phyloP scores from a whole-genome alignment of 352 stramenopile genomes.

The Pythium volutum region DNA sequence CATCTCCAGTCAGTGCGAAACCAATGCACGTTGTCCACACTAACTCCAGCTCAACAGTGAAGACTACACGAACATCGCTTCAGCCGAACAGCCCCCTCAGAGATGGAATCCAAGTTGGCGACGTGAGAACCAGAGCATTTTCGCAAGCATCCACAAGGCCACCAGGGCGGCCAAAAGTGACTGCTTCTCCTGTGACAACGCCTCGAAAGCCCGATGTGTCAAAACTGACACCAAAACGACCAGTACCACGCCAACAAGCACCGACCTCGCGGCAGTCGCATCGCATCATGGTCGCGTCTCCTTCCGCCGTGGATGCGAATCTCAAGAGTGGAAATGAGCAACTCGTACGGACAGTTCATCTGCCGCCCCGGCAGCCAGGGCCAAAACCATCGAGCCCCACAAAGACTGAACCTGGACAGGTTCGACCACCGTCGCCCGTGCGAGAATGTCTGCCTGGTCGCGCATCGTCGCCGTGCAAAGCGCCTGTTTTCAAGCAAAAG shows the following conservation, averaged over 20 bases:
- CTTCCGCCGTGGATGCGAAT: background rate
- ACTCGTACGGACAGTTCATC: background rate
- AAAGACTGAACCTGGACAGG: background rate
- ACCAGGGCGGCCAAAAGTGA: background rate
- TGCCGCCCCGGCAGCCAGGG: too few relatives aligned
- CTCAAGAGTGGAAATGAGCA: background rate
- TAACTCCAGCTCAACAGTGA: too few relatives aligned
- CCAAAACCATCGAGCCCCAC: background rate
- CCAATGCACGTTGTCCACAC: too few relatives aligned
- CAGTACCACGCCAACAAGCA: conserved; percentile 11
- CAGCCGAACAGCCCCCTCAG: too few relatives aligned
- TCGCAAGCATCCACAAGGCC: background rate
- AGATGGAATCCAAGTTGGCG: background rate
- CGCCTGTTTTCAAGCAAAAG: conserved; percentile 42
- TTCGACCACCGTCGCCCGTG: background rate
- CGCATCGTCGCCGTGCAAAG: conserved; percentile 33
- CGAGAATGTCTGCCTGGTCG: background rate
- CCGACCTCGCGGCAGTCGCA: background rate
- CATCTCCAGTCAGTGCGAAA: too few relatives aligned
- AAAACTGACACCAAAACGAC: conserved; percentile 12
- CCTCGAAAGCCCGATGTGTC: conserved; percentile 4
- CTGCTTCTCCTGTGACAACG: background rate
- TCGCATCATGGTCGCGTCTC: background rate
- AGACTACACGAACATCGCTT: too few relatives aligned
- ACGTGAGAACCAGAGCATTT: background rate